These are phyloP conservation scores for Suillus americanus DNA, from an alignment of 768 basidiomycete genomes.

Conservation along the genomic window DNA sequence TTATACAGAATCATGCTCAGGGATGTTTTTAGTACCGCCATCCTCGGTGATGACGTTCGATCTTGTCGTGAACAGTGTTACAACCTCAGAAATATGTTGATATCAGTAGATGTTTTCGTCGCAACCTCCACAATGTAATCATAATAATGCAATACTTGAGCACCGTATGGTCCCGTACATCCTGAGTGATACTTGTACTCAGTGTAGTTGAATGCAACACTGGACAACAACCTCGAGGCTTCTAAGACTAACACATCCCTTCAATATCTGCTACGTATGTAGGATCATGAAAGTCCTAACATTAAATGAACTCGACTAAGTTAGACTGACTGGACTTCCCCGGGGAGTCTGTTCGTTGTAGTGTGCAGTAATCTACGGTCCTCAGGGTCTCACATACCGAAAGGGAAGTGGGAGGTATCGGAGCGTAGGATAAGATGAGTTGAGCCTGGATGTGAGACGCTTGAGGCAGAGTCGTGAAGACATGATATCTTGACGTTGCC, in stretches of 20 bases:
- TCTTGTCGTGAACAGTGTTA: slow-evolving; percentile 54
- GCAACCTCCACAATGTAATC: neutral
- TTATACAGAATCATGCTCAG: slow-evolving; percentile 12
- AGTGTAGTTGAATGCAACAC: neutral
- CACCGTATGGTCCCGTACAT: neutral
- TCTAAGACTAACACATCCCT: neutral
- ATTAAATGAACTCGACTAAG: neutral
- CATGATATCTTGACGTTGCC: slow-evolving; percentile 8
- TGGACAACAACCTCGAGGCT: neutral
- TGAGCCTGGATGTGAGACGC: neutral
- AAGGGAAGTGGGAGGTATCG: neutral
- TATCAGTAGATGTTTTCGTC: neutral
- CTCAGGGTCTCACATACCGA: slow-evolving; percentile 5
- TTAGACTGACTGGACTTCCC: neutral
- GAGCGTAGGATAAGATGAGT: neutral
- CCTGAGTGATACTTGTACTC: neutral
- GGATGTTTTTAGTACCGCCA: slow-evolving; percentile 21
- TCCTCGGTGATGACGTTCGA: slow-evolving; percentile 51
- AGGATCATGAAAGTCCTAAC: neutral
- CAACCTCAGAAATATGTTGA: slow-evolving; percentile 40
- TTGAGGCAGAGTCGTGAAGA: slow-evolving; percentile 2
- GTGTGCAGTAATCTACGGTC: neutral
- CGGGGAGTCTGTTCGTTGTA: too few relatives aligned
- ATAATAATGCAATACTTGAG: neutral
- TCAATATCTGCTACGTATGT: neutral